Evolutionary conservation across 345 rosid species (phyloP).

Genomic region (Populus pruinosa): DNA sequence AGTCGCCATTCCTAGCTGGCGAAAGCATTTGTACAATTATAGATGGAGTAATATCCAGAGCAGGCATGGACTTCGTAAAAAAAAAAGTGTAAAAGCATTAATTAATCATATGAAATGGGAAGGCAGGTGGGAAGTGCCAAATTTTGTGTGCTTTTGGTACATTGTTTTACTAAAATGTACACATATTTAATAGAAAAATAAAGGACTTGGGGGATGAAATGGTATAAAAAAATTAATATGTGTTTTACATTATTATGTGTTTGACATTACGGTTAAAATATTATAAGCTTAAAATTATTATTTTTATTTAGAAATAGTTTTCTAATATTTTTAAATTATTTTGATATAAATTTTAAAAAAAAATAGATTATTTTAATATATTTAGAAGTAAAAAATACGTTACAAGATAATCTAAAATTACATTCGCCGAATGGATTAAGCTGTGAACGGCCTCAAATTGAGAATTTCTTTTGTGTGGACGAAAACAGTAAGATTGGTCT

Average conservation of each 20-base stretch:
- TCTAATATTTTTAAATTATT: too few species aligned
- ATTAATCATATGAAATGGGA: not conserved
- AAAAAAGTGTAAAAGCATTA: not conserved
- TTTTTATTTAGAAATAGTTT: too few species aligned
- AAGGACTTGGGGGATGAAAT: not conserved
- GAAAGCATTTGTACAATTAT: not conserved
- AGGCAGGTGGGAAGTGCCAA: not conserved
- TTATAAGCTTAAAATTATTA: too few species aligned
- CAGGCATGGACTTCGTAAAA: constrained; percentile 6
- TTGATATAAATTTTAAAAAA: too few species aligned
- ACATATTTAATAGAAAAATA: not conserved
- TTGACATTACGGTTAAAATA: too few species aligned
- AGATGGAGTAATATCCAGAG: not conserved
- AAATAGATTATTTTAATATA: too few species aligned
- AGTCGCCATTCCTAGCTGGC: not conserved
- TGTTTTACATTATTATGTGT: too few species aligned
- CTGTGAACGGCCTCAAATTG: not conserved
- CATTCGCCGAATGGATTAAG: not conserved
- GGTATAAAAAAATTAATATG: too few species aligned
- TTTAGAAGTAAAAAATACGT: too few species aligned
- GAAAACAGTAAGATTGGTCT: too few species aligned
- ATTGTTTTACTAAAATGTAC: not conserved
- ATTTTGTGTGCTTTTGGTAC: too few species aligned
- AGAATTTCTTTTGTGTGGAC: not conserved
- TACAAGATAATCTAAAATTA: too few species aligned